These are phyloP conservation scores for Ambrosiella cleistominuta DNA, from an alignment of 2,329 filamentous ascomycete genomes.

Conservation along the genomic window DNA sequence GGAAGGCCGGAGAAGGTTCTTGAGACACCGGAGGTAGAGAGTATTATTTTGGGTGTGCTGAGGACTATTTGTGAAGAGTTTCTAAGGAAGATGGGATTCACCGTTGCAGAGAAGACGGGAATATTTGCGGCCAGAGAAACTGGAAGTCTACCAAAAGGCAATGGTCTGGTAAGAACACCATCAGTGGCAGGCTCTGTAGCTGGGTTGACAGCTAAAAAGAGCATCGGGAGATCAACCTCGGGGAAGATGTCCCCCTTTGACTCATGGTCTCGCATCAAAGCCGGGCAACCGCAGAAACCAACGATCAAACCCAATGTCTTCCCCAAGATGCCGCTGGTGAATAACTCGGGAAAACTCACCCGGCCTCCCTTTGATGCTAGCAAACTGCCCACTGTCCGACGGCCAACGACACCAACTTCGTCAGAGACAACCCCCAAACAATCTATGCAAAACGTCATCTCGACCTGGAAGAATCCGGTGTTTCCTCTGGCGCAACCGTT, in stretches of 20 bases:
- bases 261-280: constrained; percentile 22
- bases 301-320: constrained; percentile 2
- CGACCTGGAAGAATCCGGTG: constrained; percentile 57
- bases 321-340: constrained; percentile 2
- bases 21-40: background rate
- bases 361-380: constrained; percentile 12
- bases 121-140: background rate
- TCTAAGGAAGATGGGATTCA: constrained; percentile 35
- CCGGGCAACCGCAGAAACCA: constrained; percentile 1
- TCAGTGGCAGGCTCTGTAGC: background rate
- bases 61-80: constrained; percentile 55
- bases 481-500: constrained; percentile 36
- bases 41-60: constrained; percentile 39
- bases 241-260: constrained; percentile 19
- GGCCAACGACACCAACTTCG: background rate
- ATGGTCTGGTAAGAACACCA: background rate
- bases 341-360: constrained; percentile 10
- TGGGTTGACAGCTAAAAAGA: background rate
- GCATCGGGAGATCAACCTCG: background rate
- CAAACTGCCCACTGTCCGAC: background rate
- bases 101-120: background rate
- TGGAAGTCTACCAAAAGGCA: background rate
- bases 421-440: constrained; percentile 15
- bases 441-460: constrained; percentile 45
- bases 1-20: background rate